Percentiles rank a stretch among this genome's conserved stretches.
These are phyloP conservation scores for Trichoderma breve DNA, from an alignment of 2,329 filamentous ascomycete species.

Conservation along the genomic window DNA sequence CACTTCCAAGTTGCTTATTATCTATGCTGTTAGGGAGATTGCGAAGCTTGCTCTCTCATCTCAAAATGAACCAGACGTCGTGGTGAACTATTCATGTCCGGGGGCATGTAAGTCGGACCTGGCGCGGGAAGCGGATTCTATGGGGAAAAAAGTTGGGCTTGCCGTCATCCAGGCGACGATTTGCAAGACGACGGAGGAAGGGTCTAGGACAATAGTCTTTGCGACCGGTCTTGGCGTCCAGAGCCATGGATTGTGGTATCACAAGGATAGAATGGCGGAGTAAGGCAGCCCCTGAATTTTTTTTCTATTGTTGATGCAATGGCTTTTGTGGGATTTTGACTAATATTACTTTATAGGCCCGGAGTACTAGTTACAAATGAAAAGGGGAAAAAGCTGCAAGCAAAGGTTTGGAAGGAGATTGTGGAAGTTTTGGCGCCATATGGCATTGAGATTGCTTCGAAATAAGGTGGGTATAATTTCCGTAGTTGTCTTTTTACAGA, in stretches of 20 bases:
- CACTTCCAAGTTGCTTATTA: not conserved
- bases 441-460: not conserved
- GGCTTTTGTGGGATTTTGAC: not conserved
- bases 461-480: not conserved
- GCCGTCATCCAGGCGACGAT: not conserved
- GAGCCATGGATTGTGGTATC: not conserved
- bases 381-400: not conserved
- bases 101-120: not conserved
- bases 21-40: not conserved
- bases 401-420: not conserved
- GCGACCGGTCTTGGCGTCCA: not conserved
- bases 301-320: not conserved
- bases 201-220: not conserved
- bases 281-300: not conserved
- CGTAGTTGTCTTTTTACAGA: not conserved
- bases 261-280: slow-evolving; percentile 1
- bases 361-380: slow-evolving; percentile 1
- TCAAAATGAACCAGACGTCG: not conserved
- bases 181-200: slow-evolving; percentile 8
- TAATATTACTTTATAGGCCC: not conserved
- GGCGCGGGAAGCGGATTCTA: not conserved
- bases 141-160: not conserved
- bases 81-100: slow-evolving; percentile 7
- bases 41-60: not conserved
- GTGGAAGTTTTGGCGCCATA: not conserved